These are phyloP conservation scores for Berberis vulgaris DNA, from an alignment of 164 flowering plant species.

Conservation along the genomic window DNA sequence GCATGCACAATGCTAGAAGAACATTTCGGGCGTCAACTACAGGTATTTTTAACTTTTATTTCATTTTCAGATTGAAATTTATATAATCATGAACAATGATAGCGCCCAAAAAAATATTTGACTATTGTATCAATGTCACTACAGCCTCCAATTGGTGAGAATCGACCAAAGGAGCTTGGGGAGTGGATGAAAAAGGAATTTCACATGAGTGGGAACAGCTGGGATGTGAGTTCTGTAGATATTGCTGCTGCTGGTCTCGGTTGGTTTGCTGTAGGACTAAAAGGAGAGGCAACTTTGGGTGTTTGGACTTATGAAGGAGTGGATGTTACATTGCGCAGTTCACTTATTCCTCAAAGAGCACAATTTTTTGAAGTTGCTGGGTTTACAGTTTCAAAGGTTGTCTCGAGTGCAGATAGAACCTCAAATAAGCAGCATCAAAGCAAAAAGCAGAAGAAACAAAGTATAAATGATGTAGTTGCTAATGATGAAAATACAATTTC, in stretches of 20 bases:
- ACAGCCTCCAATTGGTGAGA: too few species aligned
- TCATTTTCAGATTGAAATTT: too few species aligned
- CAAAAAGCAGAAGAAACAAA: constrained; percentile 29
- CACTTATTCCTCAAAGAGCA: constrained; percentile 60
- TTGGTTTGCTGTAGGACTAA: too few species aligned
- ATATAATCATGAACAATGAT: too few species aligned
- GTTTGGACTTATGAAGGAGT: constrained; percentile 93
- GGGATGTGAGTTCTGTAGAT: constrained; percentile 81
- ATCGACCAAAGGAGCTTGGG: too few species aligned
- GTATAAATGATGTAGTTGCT: constrained; percentile 3
- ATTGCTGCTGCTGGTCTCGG: constrained; percentile 46
- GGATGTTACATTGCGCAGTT: constrained; percentile 50
- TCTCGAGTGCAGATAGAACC: constrained; percentile 69
- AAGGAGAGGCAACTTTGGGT: too few species aligned
- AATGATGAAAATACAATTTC: too few species aligned
- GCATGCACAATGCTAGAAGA: constrained; percentile 47
- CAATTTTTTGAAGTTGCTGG: constrained; percentile 62
- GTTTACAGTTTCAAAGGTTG: constrained; percentile 76
- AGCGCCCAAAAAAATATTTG: too few species aligned
- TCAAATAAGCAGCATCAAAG: constrained; percentile 29
- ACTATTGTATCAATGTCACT: too few species aligned
- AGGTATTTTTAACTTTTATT: constrained; percentile 33
- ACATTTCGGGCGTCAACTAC: constrained; percentile 82
- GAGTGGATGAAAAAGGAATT: too few species aligned
- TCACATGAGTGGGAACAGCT: constrained; percentile 45